Percentiles rank a stretch among this genome's conserved stretches.
Conservation (phyloP, 345 rosid genomes). For the Litchi chinensis region DNA sequence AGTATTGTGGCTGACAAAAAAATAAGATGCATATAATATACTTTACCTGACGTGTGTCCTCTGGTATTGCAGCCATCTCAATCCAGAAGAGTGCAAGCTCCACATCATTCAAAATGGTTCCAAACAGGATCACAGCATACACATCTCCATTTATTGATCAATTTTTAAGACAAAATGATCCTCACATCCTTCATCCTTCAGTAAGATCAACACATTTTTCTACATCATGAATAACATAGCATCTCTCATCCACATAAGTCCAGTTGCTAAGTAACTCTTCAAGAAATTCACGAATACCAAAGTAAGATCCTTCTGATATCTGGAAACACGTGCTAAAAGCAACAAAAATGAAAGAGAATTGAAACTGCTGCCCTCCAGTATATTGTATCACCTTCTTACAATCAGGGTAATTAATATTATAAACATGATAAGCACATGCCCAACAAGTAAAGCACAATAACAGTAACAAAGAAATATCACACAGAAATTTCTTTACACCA, state of each 20-base stretch:
- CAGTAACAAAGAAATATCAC: not conserved
- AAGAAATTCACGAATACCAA: conserved; percentile 59
- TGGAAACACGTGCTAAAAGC: conserved; percentile 70
- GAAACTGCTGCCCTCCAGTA: not conserved
- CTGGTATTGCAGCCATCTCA: conserved; percentile 76
- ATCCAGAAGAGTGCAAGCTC: conserved; percentile 76
- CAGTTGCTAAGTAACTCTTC: conserved; percentile 77
- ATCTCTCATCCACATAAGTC: conserved; percentile 52
- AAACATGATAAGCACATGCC: not conserved
- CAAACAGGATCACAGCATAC: conserved; percentile 63
- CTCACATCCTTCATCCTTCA: conserved; percentile 38
- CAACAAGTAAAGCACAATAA: not conserved
- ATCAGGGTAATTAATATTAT: not conserved
- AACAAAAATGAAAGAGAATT: conserved; percentile 15
- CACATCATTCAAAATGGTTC: conserved; percentile 48
- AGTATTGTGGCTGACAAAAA: not conserved
- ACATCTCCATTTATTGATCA: conserved; percentile 67
- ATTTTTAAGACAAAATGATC: conserved; percentile 40
- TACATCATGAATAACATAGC: conserved; percentile 36
- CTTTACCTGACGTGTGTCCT: conserved; percentile 72
- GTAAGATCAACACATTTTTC: conserved; percentile 29
- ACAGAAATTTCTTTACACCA: not conserved
- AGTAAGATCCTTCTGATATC: conserved; percentile 57
- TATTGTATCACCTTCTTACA: not conserved
- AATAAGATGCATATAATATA: conserved; percentile 1